These are phyloP conservation scores for Begonia peltatifolia DNA, from an alignment of 306 rosid genomes.

Conservation along the genomic window DNA sequence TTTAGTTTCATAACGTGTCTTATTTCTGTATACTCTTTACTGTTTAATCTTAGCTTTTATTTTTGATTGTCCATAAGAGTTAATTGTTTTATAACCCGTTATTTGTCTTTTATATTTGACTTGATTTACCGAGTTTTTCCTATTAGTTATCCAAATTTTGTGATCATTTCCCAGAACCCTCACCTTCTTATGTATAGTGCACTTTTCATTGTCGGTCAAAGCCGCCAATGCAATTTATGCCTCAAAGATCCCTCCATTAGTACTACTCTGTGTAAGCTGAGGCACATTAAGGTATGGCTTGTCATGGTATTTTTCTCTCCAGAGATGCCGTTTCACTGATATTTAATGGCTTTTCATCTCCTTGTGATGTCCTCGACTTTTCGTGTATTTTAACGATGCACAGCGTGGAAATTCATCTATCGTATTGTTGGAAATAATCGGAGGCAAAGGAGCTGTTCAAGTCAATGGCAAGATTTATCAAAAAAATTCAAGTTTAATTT, in stretches of 20 bases:
- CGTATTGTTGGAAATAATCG: constrained; percentile 61
- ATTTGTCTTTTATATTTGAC: constrained; percentile 8
- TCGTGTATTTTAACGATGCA: constrained; percentile 15
- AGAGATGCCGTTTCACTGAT: constrained; percentile 1
- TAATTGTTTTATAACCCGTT: no score
- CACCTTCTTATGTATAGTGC: constrained; percentile 38
- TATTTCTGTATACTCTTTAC: not conserved
- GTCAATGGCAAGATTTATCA: constrained; percentile 50
- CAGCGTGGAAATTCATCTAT: constrained; percentile 60
- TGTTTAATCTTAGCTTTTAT: not conserved
- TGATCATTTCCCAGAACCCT: constrained; percentile 60
- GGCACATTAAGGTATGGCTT: constrained; percentile 55
- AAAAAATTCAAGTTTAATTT: constrained; percentile 34
- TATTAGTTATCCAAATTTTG: constrained; percentile 6
- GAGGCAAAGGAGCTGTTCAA: constrained; percentile 57
- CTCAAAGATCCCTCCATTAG: constrained; percentile 59
- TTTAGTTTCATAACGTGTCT: not conserved
- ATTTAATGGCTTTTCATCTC: not conserved
- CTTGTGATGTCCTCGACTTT: constrained; percentile 10
- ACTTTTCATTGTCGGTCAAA: constrained; percentile 67
- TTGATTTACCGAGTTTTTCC: constrained; percentile 17
- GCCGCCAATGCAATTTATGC: constrained; percentile 62
- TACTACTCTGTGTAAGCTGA: constrained; percentile 62
- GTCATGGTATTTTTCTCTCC: constrained; percentile 5
- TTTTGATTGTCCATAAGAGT: no score